Percentiles rank a stretch among this genome's conserved stretches.
Conservation (phyloP, 1,284 basidiomycete genomes). For the Gastroboletus turbinatus region DNA sequence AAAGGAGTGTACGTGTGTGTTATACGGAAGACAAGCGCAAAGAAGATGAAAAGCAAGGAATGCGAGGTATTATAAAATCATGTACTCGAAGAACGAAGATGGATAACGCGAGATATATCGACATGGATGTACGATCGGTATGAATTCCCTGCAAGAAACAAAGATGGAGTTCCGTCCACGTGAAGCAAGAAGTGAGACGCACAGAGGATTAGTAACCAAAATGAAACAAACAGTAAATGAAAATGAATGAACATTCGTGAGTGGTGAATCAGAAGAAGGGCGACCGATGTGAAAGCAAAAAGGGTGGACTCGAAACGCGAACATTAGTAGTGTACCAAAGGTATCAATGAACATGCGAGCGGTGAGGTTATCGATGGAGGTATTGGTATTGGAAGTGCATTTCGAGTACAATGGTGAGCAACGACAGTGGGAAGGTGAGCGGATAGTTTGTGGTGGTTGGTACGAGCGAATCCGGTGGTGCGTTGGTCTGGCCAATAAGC, state of each 20-base stretch:
- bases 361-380: background rate
- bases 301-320: slow-evolving; percentile 8
- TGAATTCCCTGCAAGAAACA: slow-evolving; percentile 16
- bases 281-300: slow-evolving; percentile 1
- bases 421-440: background rate
- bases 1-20: slow-evolving; percentile 3
- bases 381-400: slow-evolving; percentile 8
- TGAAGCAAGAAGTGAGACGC: slow-evolving; percentile 8
- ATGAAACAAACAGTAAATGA: background rate
- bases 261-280: background rate
- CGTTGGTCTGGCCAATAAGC: background rate
- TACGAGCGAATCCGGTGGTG: background rate
- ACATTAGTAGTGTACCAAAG: slow-evolving; percentile 12
- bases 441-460: background rate
- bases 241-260: background rate
- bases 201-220: background rate
- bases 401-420: slow-evolving; percentile 18
- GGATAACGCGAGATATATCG: slow-evolving; percentile 5
- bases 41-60: background rate
- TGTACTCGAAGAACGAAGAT: background rate
- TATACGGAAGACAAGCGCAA: slow-evolving; percentile 1
- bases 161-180: slow-evolving; percentile 3
- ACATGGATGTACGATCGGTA: slow-evolving; percentile 16
- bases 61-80: background rate
- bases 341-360: slow-evolving; percentile 10